Evolutionary conservation across 352 stramenopile species (phyloP), one percentile per base, ranked within the genome.

Genomic region (Thalassiosira sp.): DNA sequence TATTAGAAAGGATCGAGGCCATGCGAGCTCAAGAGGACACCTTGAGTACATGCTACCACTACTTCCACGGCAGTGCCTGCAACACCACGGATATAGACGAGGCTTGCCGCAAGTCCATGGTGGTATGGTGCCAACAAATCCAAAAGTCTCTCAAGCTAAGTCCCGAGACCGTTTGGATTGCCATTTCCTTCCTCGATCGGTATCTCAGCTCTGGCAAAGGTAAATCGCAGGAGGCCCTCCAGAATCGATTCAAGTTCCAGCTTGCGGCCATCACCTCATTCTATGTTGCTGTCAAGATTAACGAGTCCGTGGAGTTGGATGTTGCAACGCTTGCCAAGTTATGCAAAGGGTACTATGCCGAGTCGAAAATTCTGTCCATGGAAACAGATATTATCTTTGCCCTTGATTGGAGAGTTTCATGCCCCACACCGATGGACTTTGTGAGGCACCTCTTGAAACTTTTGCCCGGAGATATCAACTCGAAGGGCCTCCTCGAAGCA

Each of bases 221-320:
- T 11, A 35, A 61, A 2, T 66, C 65, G 8, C 0, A 5, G 1
- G 7, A 74, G 24, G 46, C 27, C 11, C 59, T 82, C 16, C 18
- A 65, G 31, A 46, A 65, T 56, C 58, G 37, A 8, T 42, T 66
- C 35, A 51, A 73, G 48, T 82, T 78, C 60, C 73, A 82, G 40
- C 54, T 77, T 7, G 45, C 67, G 20, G 20, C 63, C 28, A 76
- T 91, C 27, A 71, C 77, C 16, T 45, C 45, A 6, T 69, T 89
- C 20, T 90, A 85, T 65, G 79, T 78, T n/a, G 73, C 85, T 15
- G 69, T 90, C 8, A 91, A 91, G 45, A 78, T 90, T 3, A 35
- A 86, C 40, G 80, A 89, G 52, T 45, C 65, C 5, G 33, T 80
- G 37, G 60, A 72, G n/a, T 49, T 91, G 1, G 60, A 72, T 35